Evolutionary conservation across 176 grass and related monocot genomes (phyloP), one percentile per base, ranked within the genome.

Genomic region (Cenchrus americanus): DNA sequence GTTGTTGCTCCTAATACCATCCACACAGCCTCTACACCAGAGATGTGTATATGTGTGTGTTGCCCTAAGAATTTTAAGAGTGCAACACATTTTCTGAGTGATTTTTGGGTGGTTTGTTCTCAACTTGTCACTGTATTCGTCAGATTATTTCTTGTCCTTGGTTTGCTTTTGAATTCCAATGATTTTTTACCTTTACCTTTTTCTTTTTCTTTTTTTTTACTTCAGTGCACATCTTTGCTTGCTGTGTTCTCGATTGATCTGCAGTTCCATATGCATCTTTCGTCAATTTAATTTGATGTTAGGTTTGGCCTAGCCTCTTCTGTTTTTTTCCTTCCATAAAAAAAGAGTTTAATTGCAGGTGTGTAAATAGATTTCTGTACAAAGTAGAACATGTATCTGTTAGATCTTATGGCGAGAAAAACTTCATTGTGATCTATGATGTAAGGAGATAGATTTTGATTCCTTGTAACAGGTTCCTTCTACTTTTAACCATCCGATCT

Each of bases 171-270:
- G 66, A 71, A 14, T 69, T 61, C n/a, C 14, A 13, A 18, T 27
- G 9, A 5, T 55, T 41, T 84, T 8, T 71, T 30, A 30, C 27
- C 27, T 63, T 19, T 10, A 47, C 5, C 49, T 13, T 49, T 10
- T 37, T 50, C 13, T 49, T 10, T 37, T 50, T 47, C 13, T 27
- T 60, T 37, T 52, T 27, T 60, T 37, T 52, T 21, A 77, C 10
- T n/a, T 44, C 3, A 26, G 9, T 67, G 17, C 27, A 42, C 27
- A 6, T 24, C 17, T 63, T 64, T 71, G n/a, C 8, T 3, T 79
- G 47, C 72, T 37, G 34, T 37, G 34, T 71, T 40, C 6, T 73
- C 14, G 46, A 21, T 54, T 10, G 57, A 86, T 80, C 19, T 72
- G 24, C 14, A 63, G 21, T 32, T 65, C 1, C 10, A 14, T 46